Evolutionary conservation across 202 grass and related monocot species (phyloP).

Genomic region (Setaria viridis): DNA sequence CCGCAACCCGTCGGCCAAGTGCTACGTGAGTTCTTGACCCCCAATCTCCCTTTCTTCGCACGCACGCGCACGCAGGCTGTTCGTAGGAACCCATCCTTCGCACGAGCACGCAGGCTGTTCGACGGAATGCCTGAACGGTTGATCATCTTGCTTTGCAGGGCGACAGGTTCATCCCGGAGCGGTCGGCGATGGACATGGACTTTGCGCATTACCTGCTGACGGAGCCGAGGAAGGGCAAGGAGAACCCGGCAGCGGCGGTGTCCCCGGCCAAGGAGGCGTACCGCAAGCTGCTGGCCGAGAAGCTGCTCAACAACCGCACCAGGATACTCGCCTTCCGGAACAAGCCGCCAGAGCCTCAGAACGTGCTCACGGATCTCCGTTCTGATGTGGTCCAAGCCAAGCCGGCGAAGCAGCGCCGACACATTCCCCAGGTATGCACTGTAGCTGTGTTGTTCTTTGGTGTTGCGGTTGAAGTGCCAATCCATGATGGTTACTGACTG

Average conservation of each 20-base stretch:
- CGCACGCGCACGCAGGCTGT: background rate
- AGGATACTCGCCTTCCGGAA: conserved; percentile 86
- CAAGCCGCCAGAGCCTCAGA: conserved; percentile 67
- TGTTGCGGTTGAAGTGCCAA: background rate
- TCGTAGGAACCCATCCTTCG: background rate
- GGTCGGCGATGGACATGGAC: conserved; percentile 91
- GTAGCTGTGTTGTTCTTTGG: background rate
- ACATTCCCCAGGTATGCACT: conserved; percentile 63
- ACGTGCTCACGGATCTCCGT: conserved; percentile 19
- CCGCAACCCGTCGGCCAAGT: conserved; percentile 58
- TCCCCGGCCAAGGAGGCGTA: conserved; percentile 80
- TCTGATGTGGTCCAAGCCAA: conserved; percentile 52
- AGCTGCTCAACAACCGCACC: conserved; percentile 78
- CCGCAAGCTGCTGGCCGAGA: conserved; percentile 85
- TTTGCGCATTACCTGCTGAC: conserved; percentile 88
- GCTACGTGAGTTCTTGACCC: conserved; percentile 57
- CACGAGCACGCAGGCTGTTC: conserved; percentile 21
- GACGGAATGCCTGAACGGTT: conserved; percentile 14
- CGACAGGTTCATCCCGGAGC: conserved; percentile 91
- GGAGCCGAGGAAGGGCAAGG: conserved; percentile 80
- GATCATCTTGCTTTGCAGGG: conserved; percentile 51
- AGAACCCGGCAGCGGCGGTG: conserved; percentile 56
- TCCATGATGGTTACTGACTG: conserved; percentile 22
- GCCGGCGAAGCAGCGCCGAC: conserved; percentile 65
- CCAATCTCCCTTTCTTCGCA: background rate